These are phyloP conservation scores for Halteria grandinella DNA, from an alignment of 73 alveolate genomes.

Conservation along the genomic window DNA sequence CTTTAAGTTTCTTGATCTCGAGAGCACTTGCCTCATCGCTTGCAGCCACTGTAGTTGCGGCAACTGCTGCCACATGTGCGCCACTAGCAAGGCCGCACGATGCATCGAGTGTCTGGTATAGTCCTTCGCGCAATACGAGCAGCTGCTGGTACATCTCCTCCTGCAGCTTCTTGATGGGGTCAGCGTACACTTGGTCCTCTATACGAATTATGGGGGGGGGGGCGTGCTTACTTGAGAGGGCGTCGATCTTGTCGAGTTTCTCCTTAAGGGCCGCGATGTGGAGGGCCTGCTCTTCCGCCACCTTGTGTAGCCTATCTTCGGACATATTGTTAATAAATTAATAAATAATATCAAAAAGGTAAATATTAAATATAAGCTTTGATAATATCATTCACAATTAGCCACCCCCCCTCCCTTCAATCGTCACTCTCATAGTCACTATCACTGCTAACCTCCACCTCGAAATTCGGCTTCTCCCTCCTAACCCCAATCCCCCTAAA, in stretches of 20 bases:
- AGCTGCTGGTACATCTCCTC: constrained; percentile 21
- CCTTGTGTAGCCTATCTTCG: not conserved
- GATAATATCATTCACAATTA: too few species aligned
- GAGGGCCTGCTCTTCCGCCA: not conserved
- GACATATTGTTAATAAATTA: not conserved
- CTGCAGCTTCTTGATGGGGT: not conserved
- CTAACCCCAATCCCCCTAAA: not conserved
- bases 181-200: constrained; percentile 1
- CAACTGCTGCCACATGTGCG: not conserved
- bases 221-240: not conserved
- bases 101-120: not conserved
- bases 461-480: constrained; percentile 31
- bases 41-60: not conserved
- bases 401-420: constrained; percentile 7
- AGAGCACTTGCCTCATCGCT: not conserved
- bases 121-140: constrained; percentile 3
- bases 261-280: not conserved
- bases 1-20: not conserved
- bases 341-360: not conserved
- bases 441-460: constrained; percentile 53
- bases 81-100: too few species aligned
- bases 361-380: not conserved
- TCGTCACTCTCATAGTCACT: constrained; percentile 52
- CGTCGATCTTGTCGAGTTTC: constrained; percentile 3
- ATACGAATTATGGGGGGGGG: not conserved